Base-by-base conservation (phyloP, 495 filamentous ascomycete genomes). In the Xylaria longipes region DNA sequence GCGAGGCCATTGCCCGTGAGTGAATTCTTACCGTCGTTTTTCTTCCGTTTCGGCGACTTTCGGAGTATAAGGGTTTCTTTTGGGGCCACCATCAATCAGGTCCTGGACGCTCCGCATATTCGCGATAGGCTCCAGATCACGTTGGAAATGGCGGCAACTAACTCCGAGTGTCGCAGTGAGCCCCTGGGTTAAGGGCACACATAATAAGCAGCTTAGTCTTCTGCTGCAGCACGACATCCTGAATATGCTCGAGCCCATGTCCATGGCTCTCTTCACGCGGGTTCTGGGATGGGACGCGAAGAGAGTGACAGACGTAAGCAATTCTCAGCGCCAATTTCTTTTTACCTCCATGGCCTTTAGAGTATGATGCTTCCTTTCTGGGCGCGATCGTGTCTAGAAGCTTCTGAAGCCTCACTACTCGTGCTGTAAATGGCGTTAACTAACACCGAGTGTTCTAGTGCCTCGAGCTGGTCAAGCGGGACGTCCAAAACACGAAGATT, bases 201-300 rank as follows among this genome's bases (percentile, higher is more conserved):
- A 74, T 63, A 48, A 72, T 17, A 77, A 77, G 57, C 71, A 77
- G 29, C 65, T 77, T 17, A 74, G 75, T 39, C 63, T 64, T 50
- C 68, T 66, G 63, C 69, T 68, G 6, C 48, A 63, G 54, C 62
- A 52, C n/a, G 71, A 77, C 45, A 50, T 70, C 15, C 25, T 64
- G 5, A 35, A 54, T 29, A 71, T 63, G 43, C 33, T 78, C n/a
- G 65, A 79, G 57, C 73, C 43, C 6, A 27, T 75, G 37, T 58
- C 35, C 35, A 61, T 74, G 61, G 60, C 70, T 37, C 65, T 71
- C 48, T 73, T 77, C 33, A 77, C 77, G 9, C 58, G 64, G 4
- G 61, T 60, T 6, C 45, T 76, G 20, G 73, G 73, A 6, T 77
- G 76, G 77, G 57, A 61, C 12, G 54, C 50, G 20, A 35, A 48